Base-by-base conservation (phyloP, 2,329 filamentous ascomycete species). In the Aspergillus alliaceus region DNA sequence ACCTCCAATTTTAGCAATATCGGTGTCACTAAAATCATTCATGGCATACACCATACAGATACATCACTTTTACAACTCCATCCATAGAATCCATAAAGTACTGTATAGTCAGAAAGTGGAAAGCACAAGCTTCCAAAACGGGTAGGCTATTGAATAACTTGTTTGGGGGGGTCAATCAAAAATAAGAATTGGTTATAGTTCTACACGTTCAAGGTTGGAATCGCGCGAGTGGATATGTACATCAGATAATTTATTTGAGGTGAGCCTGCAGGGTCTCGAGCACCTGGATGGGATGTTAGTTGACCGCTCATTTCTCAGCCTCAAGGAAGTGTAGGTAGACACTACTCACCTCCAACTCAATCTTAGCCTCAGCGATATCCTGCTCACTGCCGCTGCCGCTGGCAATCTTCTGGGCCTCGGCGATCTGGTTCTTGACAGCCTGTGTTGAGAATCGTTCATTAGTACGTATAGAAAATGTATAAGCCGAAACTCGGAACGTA, bases 291-390 rank as follows among this genome's bases (percentile, higher is more conserved):
- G 44, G 46, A 51, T 1, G 61, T 57, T 51, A 64, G 57, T 29
- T 40, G 34, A 39, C 32, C n/a, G 37, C 12, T 24, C 24, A 22
- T 39, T 35, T 27, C 11, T 31, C n/a, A n/a, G n/a, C n/a, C 25
- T 25, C 12, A n/a, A 27, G 15, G 14, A n/a, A 27, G 18, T 22
- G 3, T 25, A 39, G 24, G 29, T 27, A 40, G 25, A 29, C 31
- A 53, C 53, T 35, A 69, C 83, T 75, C 80, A 96, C 93, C 91
- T 99, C 95, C 69, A 99, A 82, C 85, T 98, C 93, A 77, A 99
- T 93, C 87, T 97, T 98, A 67, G 95, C 95, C 87, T 99, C 95
- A 65, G 93, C 93, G 80, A 98, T 90, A 74, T 98, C 95, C 81
- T 92, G 89, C 86, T 97, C 95, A 79, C 91, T 97, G 73, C 93